phyloP scores from a whole-genome alignment of 306 rosid genomes.

The Lathyrus tuberosus region DNA sequence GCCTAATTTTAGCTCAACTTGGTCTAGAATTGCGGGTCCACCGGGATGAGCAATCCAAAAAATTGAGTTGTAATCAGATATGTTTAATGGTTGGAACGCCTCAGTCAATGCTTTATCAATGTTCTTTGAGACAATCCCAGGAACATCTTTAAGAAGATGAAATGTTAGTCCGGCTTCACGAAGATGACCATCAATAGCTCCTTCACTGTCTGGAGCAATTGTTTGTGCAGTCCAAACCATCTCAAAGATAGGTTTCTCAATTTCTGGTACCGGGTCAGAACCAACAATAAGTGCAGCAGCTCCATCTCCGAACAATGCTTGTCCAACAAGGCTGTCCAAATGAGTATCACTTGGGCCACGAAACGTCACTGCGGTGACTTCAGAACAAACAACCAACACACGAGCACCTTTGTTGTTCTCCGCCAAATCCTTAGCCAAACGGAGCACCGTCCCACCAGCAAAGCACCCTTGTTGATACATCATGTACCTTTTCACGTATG shows the following conservation, averaged over 20 bases:
- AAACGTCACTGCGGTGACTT: conserved; percentile 43
- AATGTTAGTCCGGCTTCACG: conserved; percentile 47
- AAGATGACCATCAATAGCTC: conserved; percentile 49
- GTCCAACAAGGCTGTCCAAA: conserved; percentile 45
- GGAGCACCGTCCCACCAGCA: conserved; percentile 48
- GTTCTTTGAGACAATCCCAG: conserved; percentile 45
- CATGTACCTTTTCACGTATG: conserved; percentile 69
- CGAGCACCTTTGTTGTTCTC: conserved; percentile 51
- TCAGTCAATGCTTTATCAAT: conserved; percentile 35
- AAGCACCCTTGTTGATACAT: conserved; percentile 64
- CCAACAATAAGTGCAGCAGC: conserved; percentile 63
- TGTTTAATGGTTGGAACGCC: conserved; percentile 37
- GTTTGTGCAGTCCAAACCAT: conserved; percentile 71
- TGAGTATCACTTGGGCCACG: conserved; percentile 48
- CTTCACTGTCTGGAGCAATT: conserved; percentile 72
- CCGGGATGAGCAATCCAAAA: conserved; percentile 51
- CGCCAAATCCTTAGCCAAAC: conserved; percentile 49
- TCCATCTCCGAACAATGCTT: conserved; percentile 48
- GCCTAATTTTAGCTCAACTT: conserved; percentile 34
- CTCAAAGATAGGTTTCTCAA: conserved; percentile 66
- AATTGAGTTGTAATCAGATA: conserved; percentile 45
- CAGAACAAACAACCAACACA: conserved; percentile 47
- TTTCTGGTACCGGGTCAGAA: conserved; percentile 57
- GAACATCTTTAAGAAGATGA: conserved; percentile 50
- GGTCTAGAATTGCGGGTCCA: conserved; percentile 44